These are phyloP conservation scores for Mycena olivaceomarginata DNA, from an alignment of 768 basidiomycete species.

Conservation along the genomic window DNA sequence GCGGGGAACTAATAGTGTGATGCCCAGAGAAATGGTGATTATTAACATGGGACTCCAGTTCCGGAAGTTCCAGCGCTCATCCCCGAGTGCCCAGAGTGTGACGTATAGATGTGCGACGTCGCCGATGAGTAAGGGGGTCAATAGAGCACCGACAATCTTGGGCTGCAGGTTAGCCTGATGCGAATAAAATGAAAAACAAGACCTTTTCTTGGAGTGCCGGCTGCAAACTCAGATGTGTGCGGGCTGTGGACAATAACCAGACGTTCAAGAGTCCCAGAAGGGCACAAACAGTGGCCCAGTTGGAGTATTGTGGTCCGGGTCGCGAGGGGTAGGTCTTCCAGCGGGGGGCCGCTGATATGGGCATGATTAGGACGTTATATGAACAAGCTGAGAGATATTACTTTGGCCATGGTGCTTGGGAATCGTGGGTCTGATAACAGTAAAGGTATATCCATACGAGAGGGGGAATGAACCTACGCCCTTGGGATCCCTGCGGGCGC, in stretches of 20 bases:
- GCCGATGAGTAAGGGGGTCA: constrained; percentile 82
- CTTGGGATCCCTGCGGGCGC: constrained; percentile 72
- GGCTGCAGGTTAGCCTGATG: background rate
- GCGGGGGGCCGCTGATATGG: constrained; percentile 59
- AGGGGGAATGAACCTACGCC: constrained; percentile 63
- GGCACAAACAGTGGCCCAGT: constrained; percentile 86
- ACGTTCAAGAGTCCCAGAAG: constrained; percentile 83
- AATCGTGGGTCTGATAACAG: constrained; percentile 75
- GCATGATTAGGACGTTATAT: background rate
- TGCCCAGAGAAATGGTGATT: constrained; percentile 77
- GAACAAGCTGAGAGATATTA: background rate
- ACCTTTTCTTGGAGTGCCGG: constrained; percentile 78
- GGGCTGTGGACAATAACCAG: constrained; percentile 77
- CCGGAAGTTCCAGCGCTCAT: constrained; percentile 75
- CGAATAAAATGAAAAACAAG: background rate
- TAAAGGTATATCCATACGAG: constrained; percentile 25
- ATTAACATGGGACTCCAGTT: constrained; percentile 84
- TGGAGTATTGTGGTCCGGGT: constrained; percentile 84
- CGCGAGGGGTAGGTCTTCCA: constrained; percentile 70
- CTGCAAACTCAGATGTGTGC: constrained; percentile 74
- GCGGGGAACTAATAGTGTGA: constrained; percentile 81
- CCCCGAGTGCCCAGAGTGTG: constrained; percentile 87
- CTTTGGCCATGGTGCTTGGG: constrained; percentile 84
- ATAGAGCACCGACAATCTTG: constrained; percentile 77
- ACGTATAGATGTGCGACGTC: constrained; percentile 80